Conservation (phyloP, 1,284 basidiomycete species). For the Blastosporella zonata region DNA sequence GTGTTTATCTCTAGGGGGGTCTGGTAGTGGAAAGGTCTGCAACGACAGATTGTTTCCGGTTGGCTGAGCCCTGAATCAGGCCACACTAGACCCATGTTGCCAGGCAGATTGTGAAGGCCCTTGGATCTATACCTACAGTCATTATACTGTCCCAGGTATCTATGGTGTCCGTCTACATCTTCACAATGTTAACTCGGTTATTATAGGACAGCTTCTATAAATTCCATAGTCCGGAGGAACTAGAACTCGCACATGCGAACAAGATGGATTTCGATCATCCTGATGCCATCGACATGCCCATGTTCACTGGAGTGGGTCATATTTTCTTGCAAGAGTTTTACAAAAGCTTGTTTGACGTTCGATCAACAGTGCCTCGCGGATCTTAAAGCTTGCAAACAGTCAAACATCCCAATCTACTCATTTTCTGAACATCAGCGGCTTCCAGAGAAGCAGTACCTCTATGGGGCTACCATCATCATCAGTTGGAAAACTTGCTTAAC, state of each 20-base stretch:
- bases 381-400: constrained; percentile 79
- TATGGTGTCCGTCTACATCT: neutral
- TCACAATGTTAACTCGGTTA: neutral
- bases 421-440: constrained; percentile 90
- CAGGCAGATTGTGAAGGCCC: constrained; percentile 75
- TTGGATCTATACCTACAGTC: constrained; percentile 85
- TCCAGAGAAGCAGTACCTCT: constrained; percentile 86
- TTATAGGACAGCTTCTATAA: constrained; percentile 92
- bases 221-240: constrained; percentile 73
- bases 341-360: constrained; percentile 2
- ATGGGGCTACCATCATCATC: constrained; percentile 95
- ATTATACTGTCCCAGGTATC: constrained; percentile 82
- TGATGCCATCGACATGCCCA: constrained; percentile 86
- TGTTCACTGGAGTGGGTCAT: constrained; percentile 72
- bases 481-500: constrained; percentile 37
- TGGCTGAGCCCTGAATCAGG: constrained; percentile 13
- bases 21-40: constrained; percentile 88
- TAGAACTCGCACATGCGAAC: constrained; percentile 80
- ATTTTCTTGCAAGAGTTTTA: constrained; percentile 3
- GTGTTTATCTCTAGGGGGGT: constrained; percentile 59
- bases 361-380: constrained; percentile 74
- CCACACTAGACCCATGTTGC: constrained; percentile 82
- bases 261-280: constrained; percentile 93
- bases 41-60: neutral
- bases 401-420: constrained; percentile 91